Evolutionary conservation across 345 rosid genomes (phyloP).

Genomic region (Eucalyptus guilfoylei): DNA sequence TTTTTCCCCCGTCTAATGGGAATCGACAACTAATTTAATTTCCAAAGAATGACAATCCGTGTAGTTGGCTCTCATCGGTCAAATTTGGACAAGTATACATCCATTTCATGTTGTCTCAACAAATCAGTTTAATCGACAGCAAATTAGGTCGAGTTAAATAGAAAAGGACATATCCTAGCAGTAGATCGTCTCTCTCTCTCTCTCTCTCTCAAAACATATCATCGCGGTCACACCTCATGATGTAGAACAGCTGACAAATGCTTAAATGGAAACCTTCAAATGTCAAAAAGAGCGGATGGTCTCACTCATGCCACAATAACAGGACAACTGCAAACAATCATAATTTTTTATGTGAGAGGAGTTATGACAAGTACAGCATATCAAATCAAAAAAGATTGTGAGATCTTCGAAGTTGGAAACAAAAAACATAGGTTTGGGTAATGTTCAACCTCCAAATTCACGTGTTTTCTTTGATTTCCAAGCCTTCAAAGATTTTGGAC

Average conservation of each 20-base stretch:
- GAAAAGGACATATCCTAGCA: background rate
- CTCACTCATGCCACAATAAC: background rate
- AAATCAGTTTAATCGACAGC: background rate
- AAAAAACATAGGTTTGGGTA: too few species aligned
- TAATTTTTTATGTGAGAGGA: background rate
- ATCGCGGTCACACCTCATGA: background rate
- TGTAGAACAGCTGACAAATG: too few species aligned
- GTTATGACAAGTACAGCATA: background rate
- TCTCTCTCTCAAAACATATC: background rate
- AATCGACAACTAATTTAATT: background rate
- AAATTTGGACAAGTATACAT: background rate
- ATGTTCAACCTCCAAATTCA: background rate
- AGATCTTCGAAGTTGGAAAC: too few species aligned
- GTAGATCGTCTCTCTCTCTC: background rate
- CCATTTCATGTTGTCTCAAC: background rate
- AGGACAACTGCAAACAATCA: accelerated
- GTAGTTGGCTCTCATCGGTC: background rate
- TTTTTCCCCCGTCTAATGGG: background rate
- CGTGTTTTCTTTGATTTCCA: too few species aligned
- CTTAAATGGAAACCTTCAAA: too few species aligned
- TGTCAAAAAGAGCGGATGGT: background rate
- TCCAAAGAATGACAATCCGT: background rate
- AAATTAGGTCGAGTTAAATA: background rate
- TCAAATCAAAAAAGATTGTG: too few species aligned
- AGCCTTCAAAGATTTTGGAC: too few species aligned